Evolutionary conservation across 2,329 filamentous ascomycete species (phyloP), one percentile per base, ranked within the genome.

Genomic region (Aotearoamyces nothofagi): DNA sequence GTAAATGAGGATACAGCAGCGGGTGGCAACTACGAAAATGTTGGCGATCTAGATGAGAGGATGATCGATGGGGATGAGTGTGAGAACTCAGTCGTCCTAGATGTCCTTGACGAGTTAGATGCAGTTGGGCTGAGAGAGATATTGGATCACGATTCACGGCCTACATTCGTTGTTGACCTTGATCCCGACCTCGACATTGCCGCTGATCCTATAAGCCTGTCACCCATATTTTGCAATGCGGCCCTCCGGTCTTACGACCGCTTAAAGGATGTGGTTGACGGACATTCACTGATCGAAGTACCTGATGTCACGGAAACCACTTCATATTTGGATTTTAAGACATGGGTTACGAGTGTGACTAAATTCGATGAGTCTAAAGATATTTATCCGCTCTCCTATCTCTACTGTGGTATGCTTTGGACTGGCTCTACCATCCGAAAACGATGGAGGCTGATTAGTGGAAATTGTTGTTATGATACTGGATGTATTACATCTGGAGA

Each of bases 121-220:
- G 63, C 65, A 11, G 58, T 82, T 27, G 71, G 75, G 14, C 61
- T 79, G 4, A 53, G 74, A n/a, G 79, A 84, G 47, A 54, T 84
- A 24, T 52, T 86, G 20, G 78, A 84, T 43, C 66, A 77, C 37
- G 79, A 86, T 45, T 66, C 74, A 29, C 60, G 78, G 26, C 78
- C 78, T 2, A 78, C 75, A 0, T 80, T 84, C 41, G 61, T 84
- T 22, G 56, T 84, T 15, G 78, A 84, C 39, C 52, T 78, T 26
- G 57, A 57, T 8, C 66, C 73, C 38, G 50, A 58, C 2, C 48
- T 53, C 9, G 31, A 19, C n/a, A 15, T 16, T 3, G 24, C n/a
- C 13, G 5, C 24, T 7, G 15, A 11, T 4, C 5, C 22, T 24
- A 11, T n/a, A n/a, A n/a, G 12, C 10, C 4, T 16, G 4, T 10